A percentile compares a stretch with the other conserved stretches of the same genome.
These are phyloP conservation scores for Taiozyma onychis DNA, from an alignment of 1,139 yeast species.

Conservation along the genomic window DNA sequence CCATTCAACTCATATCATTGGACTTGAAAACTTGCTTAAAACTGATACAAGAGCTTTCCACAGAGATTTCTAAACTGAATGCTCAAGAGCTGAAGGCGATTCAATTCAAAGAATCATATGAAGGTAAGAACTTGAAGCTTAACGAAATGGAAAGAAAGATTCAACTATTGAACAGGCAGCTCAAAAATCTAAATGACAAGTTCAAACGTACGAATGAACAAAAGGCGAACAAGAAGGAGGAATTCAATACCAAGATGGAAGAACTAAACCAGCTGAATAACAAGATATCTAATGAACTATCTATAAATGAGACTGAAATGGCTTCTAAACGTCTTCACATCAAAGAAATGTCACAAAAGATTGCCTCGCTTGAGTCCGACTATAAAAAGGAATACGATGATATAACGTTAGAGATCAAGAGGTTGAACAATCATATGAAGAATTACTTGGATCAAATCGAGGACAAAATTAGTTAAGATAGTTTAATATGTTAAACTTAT, in stretches of 20 bases:
- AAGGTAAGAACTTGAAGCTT: constrained; percentile 39
- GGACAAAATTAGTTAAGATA: constrained; percentile 10
- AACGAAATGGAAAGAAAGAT: constrained; percentile 47
- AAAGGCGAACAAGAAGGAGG: constrained; percentile 40
- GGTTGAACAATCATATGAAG: constrained; percentile 47
- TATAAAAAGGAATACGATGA: constrained; percentile 51
- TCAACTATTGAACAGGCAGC: constrained; percentile 46
- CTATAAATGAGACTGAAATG: constrained; percentile 46
- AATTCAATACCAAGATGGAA: constrained; percentile 40
- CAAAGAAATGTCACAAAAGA: constrained; percentile 41
- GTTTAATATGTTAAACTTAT: not conserved
- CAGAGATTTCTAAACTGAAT: constrained; percentile 45
- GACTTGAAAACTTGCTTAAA: constrained; percentile 48
- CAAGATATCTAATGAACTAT: constrained; percentile 44
- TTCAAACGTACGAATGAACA: constrained; percentile 44
- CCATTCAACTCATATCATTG: constrained; percentile 50
- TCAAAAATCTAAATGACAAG: constrained; percentile 49
- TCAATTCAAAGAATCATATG: constrained; percentile 41
- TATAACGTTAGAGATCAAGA: constrained; percentile 48
- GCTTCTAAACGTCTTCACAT: constrained; percentile 39
- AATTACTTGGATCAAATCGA: constrained; percentile 45
- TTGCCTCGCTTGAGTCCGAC: constrained; percentile 36
- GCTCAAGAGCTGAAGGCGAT: constrained; percentile 35
- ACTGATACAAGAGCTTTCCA: constrained; percentile 52
- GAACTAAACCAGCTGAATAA: constrained; percentile 43